A percentile compares a stretch with the other conserved stretches of the same genome.
phyloP scores from a whole-genome alignment of 345 rosid species.

The Citrus glauca region DNA sequence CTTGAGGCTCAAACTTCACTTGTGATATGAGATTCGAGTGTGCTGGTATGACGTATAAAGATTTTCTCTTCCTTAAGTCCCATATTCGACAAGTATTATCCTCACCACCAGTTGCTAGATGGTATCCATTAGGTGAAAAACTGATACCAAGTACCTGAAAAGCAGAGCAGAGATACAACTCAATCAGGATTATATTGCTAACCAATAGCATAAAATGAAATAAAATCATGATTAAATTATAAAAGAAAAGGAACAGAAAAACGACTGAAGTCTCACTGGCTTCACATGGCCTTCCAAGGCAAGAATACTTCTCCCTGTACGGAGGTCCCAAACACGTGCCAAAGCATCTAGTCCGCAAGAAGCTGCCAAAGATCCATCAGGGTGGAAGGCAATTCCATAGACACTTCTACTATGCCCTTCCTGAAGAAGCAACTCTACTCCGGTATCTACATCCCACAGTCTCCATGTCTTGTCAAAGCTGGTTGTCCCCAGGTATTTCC shows the following conservation, averaged over 20 bases:
- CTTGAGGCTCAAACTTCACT: conserved; percentile 95
- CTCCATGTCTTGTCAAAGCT: conserved; percentile 99
- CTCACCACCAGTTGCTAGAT: conserved; percentile 92
- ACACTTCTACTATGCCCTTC: conserved; percentile 95
- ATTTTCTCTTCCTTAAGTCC: conserved; percentile 90
- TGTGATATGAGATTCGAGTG: conserved; percentile 90
- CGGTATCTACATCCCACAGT: conserved; percentile 83
- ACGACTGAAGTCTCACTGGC: conserved; percentile 46
- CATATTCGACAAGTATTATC: conserved; percentile 94
- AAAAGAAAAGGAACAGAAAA: background rate
- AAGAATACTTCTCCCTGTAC: conserved; percentile 80
- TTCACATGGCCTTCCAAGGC: conserved; percentile 95
- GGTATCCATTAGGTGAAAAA: conserved; percentile 97
- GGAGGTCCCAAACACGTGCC: conserved; percentile 98
- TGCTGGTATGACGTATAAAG: conserved; percentile 82
- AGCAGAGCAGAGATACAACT: conserved; percentile 10
- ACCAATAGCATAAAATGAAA: background rate
- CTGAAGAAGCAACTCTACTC: conserved; percentile 87
- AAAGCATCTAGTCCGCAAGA: conserved; percentile 89
- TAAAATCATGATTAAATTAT: background rate
- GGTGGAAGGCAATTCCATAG: conserved; percentile 88
- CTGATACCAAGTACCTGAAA: conserved; percentile 75
- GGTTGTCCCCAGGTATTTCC: conserved; percentile 85
- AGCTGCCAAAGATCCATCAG: conserved; percentile 90
- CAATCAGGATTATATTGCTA: conserved; percentile 3